Evolutionary conservation across 2,329 filamentous ascomycete genomes (phyloP), one percentile per base, ranked within the genome.

Genomic region (Leptodontidium sp.): DNA sequence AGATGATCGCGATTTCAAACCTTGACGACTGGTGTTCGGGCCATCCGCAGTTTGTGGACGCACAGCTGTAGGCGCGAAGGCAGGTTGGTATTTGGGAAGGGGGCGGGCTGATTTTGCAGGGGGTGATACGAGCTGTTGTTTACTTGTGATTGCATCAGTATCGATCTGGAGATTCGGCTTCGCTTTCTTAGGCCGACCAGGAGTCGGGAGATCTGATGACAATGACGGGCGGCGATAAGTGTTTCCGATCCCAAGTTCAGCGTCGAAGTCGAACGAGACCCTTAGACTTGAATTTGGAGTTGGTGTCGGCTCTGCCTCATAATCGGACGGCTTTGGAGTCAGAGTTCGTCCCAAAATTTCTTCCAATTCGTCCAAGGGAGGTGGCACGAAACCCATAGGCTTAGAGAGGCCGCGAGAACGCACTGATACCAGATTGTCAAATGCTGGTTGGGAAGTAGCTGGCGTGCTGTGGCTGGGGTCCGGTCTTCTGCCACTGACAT

Each of bases 231-330:
- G 35, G 55, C 35, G 32, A 59, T 21, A 45, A 26, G n/a, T 40
- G 35, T 40, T 43, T n/a, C 35, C 21, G n/a, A 59, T 26, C 6
- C 55, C 55, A 59, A 59, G 55, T 26, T 17, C 55, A 59, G 55
- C 35, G 35, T 59, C 55, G n/a, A 59, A 59, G 15, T 59, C 55
- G 11, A 59, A 59, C 35, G 55, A 59, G n/a, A 59, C 55, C 15
- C 35, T 59, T 4, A 35, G 35, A 24, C 35, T 26, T 26, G 38
- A 59, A 17, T 43, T 24, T 26, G 55, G 55, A 59, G 35, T 59
- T 40, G 35, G 21, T n/a, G 21, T 40, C 14, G 12, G 32, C 3
- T 40, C 55, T 43, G n/a, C 55, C 26, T 59, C 55, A n/a, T 40
- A 26, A 14, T 43, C 35, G 35, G 7, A 38, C 14, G 35, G 35